phyloP scores from a whole-genome alignment of 2,329 filamentous ascomycete genomes.

The Colletotrichum endophyticum region DNA sequence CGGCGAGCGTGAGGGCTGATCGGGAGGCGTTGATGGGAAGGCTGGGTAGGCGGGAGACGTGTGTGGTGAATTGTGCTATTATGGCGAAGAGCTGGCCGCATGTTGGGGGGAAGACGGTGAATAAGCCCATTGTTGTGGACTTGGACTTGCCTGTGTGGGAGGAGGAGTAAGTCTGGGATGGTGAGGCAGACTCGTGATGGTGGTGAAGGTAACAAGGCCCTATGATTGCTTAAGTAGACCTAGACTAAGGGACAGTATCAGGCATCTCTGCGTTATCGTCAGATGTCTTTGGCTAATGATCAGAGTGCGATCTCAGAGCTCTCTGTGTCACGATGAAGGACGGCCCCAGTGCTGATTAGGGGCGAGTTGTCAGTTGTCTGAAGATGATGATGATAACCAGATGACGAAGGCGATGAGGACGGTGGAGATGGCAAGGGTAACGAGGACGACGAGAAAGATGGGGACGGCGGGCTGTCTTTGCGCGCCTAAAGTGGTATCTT shows the following conservation, averaged over 20 bases:
- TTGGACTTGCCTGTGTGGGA: constrained; percentile 70
- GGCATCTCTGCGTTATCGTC: neutral
- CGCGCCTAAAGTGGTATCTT: neutral
- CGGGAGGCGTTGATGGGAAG: constrained; percentile 42
- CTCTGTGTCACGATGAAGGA: neutral
- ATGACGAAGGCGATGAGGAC: neutral
- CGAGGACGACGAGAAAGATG: neutral
- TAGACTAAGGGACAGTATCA: neutral
- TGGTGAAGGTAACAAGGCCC: neutral
- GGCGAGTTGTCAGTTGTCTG: neutral
- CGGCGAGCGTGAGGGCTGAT: constrained; percentile 46
- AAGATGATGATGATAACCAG: neutral
- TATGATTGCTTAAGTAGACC: neutral
- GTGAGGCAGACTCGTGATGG: neutral
- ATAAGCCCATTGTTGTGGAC: constrained; percentile 86
- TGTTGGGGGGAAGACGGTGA: constrained; percentile 64
- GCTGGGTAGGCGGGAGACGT: constrained; percentile 68
- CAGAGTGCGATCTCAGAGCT: fast-evolving
- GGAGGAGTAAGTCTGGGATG: neutral
- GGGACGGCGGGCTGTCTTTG: neutral
- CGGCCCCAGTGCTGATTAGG: neutral
- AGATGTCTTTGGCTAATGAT: neutral
- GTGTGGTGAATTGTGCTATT: constrained; percentile 80
- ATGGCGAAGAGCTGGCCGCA: constrained; percentile 72
- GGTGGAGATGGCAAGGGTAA: neutral